phyloP scores from a whole-genome alignment of 2,329 filamentous ascomycete genomes.

The Teratosphaeria nubilosa region DNA sequence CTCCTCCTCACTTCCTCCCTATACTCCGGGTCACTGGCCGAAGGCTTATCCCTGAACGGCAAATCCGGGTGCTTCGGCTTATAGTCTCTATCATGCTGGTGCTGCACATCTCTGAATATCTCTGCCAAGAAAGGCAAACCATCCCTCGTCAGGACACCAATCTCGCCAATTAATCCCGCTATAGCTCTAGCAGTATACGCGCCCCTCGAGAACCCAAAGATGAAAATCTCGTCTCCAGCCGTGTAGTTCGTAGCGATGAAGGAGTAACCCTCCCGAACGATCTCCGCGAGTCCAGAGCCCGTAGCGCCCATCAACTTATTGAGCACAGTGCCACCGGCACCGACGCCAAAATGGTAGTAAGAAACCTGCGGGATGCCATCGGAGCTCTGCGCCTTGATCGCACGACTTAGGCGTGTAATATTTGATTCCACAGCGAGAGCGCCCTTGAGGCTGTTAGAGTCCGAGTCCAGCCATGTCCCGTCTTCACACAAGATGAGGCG shows the following conservation, averaged over 20 bases:
- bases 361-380: constrained; percentile 42
- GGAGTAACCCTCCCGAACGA: constrained; percentile 39
- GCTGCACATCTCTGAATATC: constrained; percentile 37
- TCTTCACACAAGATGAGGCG: constrained; percentile 16
- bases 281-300: constrained; percentile 30
- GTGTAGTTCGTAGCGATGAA: constrained; percentile 45
- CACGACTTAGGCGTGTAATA: constrained; percentile 39
- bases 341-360: constrained; percentile 42
- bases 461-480: constrained; percentile 39
- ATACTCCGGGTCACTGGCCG: constrained; percentile 33
- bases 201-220: constrained; percentile 40
- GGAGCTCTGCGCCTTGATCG: constrained; percentile 40
- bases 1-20: constrained; percentile 29
- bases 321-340: constrained; percentile 33
- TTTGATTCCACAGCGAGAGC: constrained; percentile 37
- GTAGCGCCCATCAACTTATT: constrained; percentile 27
- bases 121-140: constrained; percentile 36
- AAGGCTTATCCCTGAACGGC: constrained; percentile 39
- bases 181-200: constrained; percentile 38
- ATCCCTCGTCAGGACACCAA: constrained; percentile 40
- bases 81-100: constrained; percentile 34
- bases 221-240: constrained; percentile 41
- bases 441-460: constrained; percentile 35
- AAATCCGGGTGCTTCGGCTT: constrained; percentile 35
- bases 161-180: constrained; percentile 34